phyloP scores from a whole-genome alignment of 148 eudicot genomes.

The Fagopyrum tataricum region DNA sequence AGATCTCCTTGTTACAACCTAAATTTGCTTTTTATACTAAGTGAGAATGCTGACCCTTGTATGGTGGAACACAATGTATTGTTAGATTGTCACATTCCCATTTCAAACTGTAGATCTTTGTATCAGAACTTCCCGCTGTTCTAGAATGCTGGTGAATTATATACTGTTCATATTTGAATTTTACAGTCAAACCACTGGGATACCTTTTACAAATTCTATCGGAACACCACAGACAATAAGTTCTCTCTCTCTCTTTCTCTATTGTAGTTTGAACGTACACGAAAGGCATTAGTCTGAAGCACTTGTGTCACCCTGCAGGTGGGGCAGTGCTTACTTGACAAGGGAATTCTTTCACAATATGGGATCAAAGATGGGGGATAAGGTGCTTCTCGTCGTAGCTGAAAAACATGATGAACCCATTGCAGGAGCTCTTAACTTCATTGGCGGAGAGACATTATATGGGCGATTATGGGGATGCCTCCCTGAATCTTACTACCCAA shows the following conservation, averaged over 20 bases:
- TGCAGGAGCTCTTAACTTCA: slow-evolving; percentile 92
- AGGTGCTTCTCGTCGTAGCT: slow-evolving; percentile 75
- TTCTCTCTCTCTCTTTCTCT: slow-evolving; percentile 16
- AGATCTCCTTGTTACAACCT: not conserved
- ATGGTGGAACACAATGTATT: not conserved
- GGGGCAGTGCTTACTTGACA: slow-evolving; percentile 95
- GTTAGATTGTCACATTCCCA: not conserved
- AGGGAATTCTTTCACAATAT: slow-evolving; percentile 88
- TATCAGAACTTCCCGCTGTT: not conserved
- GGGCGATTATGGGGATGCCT: slow-evolving; percentile 96
- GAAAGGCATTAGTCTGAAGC: slow-evolving; percentile 7
- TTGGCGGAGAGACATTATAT: slow-evolving; percentile 86
- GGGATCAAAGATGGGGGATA: slow-evolving; percentile 95
- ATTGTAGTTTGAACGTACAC: not conserved
- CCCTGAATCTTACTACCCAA: slow-evolving; percentile 70
- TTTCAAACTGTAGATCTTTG: not conserved
- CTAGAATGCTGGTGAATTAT: not conserved
- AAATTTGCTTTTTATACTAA: not conserved
- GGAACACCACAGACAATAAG: slow-evolving; percentile 97
- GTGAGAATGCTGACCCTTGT: not conserved
- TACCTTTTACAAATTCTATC: slow-evolving; percentile 83
- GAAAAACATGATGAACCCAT: slow-evolving; percentile 72
- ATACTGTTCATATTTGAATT: not conserved
- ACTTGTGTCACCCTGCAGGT: slow-evolving; percentile 38
- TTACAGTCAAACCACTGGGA: slow-evolving; percentile 95